Conservation (phyloP, 2,329 filamentous ascomycete species). For the Penicillium decumbens region DNA sequence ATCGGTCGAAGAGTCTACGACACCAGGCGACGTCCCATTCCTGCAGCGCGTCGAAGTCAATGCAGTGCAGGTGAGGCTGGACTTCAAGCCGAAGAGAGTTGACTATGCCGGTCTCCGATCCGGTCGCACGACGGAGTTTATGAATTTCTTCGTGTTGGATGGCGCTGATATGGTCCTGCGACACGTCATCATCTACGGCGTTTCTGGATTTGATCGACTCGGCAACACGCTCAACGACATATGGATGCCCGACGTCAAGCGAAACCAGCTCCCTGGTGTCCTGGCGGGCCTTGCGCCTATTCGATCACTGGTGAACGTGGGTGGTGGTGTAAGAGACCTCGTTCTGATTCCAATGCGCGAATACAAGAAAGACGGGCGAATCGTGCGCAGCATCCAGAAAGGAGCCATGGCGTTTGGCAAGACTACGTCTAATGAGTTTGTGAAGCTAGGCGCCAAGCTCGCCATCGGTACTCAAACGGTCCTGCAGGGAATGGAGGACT, state of each 20-base stretch:
- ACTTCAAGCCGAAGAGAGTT: constrained; percentile 98
- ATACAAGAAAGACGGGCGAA: constrained; percentile 87
- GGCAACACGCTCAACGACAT: constrained; percentile 89
- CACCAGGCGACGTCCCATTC: constrained; percentile 72
- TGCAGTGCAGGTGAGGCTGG: constrained; percentile 74
- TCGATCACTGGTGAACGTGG: constrained; percentile 86
- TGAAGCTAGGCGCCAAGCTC: constrained; percentile 88
- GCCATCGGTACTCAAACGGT: constrained; percentile 94
- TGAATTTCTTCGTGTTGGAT: constrained; percentile 96
- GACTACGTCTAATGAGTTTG: constrained; percentile 89
- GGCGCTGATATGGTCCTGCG: constrained; percentile 78
- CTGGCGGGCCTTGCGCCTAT: constrained; percentile 84
- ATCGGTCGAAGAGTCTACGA: constrained; percentile 46
- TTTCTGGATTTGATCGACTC: constrained; percentile 83
- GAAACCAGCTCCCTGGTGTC: constrained; percentile 82
- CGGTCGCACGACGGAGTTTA: constrained; percentile 92
- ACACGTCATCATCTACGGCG: constrained; percentile 87
- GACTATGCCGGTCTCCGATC: constrained; percentile 91
- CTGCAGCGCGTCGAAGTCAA: constrained; percentile 85
- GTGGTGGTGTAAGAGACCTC: constrained; percentile 77
- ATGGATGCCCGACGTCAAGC: constrained; percentile 90
- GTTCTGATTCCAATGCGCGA: constrained; percentile 86
- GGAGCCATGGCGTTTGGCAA: constrained; percentile 85
- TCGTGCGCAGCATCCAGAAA: constrained; percentile 87
- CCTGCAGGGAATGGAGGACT: constrained; percentile 78